Evolutionary conservation across 169 alveolate genomes (phyloP).

Genomic region (Plasmodium berghei): DNA sequence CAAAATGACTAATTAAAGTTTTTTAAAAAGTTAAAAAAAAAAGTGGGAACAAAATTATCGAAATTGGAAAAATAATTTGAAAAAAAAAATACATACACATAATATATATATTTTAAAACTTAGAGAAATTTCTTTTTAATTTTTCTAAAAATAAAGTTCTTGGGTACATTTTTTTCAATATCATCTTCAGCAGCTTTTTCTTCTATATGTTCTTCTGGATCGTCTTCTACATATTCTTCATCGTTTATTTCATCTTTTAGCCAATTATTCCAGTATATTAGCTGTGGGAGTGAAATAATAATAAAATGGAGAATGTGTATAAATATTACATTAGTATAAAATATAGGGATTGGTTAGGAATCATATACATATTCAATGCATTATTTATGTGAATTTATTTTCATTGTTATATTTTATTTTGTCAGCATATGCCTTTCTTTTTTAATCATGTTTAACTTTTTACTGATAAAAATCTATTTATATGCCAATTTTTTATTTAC

Average conservation of each 20-base stretch:
- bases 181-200: constrained; percentile 14
- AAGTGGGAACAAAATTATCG: not conserved
- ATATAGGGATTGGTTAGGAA: not conserved
- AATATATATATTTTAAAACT: not conserved
- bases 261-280: constrained; percentile 76
- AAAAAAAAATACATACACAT: constrained; percentile 15
- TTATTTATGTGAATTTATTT: not conserved
- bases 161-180: constrained; percentile 68
- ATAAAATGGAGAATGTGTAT: not conserved
- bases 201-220: constrained; percentile 5
- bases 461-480: constrained; percentile 52
- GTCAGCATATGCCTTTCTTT: constrained; percentile 77
- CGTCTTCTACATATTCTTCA: constrained; percentile 25
- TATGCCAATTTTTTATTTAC: constrained; percentile 27
- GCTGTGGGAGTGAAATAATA: constrained; percentile 2
- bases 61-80: not conserved
- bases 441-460: constrained; percentile 39
- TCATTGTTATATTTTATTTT: constrained; percentile 6
- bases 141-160: constrained; percentile 63
- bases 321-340: not conserved
- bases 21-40: not conserved
- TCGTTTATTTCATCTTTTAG: constrained; percentile 31
- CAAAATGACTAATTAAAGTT: constrained; percentile 4
- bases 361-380: not conserved
- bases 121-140: constrained; percentile 57